phyloP scores from a whole-genome alignment of 257 asterid genomes.

The Primulina eburnea region DNA sequence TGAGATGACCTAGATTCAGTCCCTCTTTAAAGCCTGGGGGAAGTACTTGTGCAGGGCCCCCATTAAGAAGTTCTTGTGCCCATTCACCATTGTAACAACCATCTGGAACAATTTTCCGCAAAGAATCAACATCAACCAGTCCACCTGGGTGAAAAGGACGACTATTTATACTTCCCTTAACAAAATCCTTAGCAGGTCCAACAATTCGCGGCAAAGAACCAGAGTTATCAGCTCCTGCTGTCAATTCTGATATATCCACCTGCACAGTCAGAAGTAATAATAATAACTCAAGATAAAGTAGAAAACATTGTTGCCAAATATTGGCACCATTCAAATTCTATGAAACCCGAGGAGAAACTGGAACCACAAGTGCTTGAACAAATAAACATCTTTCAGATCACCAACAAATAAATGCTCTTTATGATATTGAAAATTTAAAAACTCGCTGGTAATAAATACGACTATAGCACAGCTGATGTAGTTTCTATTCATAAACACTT shows the following conservation, averaged over 20 bases:
- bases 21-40: slow-evolving; percentile 86
- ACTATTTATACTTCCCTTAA: slow-evolving; percentile 80
- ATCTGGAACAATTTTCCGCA: slow-evolving; percentile 66
- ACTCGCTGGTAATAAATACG: neutral
- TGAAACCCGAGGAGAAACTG: slow-evolving; percentile 22
- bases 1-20: slow-evolving; percentile 72
- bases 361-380: neutral
- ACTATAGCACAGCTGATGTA: slow-evolving; percentile 17
- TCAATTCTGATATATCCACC: slow-evolving; percentile 76
- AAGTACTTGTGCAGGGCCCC: slow-evolving; percentile 64
- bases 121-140: slow-evolving; percentile 56
- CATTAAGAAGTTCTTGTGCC: slow-evolving; percentile 74
- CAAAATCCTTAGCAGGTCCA: slow-evolving; percentile 90
- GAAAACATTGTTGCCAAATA: slow-evolving; percentile 7
- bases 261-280: slow-evolving; percentile 30
- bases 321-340: slow-evolving; percentile 18
- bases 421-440: slow-evolving; percentile 1
- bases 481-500: neutral
- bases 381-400: neutral
- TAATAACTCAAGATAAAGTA: slow-evolving; percentile 21
- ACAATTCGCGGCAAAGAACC: slow-evolving; percentile 85
- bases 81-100: slow-evolving; percentile 86
- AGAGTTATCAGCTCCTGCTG: slow-evolving; percentile 62
- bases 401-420: slow-evolving; percentile 1
- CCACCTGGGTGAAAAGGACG: slow-evolving; percentile 98